phyloP scores from a whole-genome alignment of 192 early-diverging fungal species.

The Geranomyces michiganensis region DNA sequence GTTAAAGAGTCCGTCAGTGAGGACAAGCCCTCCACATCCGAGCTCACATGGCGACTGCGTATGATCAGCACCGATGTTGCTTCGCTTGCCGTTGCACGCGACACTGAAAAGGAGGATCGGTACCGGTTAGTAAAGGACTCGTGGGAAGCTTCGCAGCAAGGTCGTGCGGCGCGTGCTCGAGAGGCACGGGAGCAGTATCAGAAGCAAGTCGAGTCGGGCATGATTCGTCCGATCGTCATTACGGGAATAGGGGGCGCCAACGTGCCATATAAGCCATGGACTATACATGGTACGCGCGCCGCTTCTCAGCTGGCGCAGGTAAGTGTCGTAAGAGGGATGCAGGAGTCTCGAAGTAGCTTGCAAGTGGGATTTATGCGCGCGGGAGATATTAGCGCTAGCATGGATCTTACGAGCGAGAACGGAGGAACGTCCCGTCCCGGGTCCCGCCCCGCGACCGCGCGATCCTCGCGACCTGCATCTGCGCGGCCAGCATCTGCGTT shows the following conservation, averaged over 20 bases:
- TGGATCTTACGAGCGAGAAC: not conserved
- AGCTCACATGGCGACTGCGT: slow-evolving; percentile 53
- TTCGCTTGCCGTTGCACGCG: slow-evolving; percentile 50
- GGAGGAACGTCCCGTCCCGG: not conserved
- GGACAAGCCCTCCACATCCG: slow-evolving; percentile 26
- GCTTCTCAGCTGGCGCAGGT: not conserved
- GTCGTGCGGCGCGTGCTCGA: slow-evolving; percentile 50
- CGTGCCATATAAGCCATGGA: slow-evolving; percentile 48
- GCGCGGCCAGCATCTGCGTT: slow-evolving; percentile 3
- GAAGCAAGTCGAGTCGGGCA: slow-evolving; percentile 47
- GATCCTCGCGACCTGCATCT: slow-evolving; percentile 5
- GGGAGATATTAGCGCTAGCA: not conserved
- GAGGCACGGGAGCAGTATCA: slow-evolving; percentile 56
- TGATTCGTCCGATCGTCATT: slow-evolving; percentile 44
- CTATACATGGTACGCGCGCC: slow-evolving; percentile 29
- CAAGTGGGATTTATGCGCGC: not conserved
- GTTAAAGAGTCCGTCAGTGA: slow-evolving; percentile 17
- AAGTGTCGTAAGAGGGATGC: not conserved
- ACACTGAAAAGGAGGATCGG: slow-evolving; percentile 67
- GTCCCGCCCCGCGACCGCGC: slow-evolving; percentile 13
- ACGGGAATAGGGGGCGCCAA: slow-evolving; percentile 20
- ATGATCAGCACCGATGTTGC: slow-evolving; percentile 54
- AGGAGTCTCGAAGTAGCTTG: not conserved
- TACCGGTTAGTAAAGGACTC: slow-evolving; percentile 58
- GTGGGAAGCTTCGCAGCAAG: slow-evolving; percentile 58